Base-by-base conservation (phyloP, 306 rosid species). In the peach (Prunus persica) region DNA sequence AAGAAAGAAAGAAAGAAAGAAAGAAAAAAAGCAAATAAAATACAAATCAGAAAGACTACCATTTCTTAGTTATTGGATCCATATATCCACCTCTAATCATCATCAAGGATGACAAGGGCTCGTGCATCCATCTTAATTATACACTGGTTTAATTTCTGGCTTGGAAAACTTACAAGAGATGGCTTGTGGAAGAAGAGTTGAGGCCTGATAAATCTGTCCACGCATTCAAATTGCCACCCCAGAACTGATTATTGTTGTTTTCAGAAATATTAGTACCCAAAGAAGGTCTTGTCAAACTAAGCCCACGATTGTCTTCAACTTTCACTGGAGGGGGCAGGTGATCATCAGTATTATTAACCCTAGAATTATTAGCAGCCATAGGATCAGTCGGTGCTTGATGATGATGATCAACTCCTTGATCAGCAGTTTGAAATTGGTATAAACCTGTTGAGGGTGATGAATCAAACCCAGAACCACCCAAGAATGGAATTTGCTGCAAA, bases 121-220 rank as follows among this genome's bases (percentile, higher is more conserved):
- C 75, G 34, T 54, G 32, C 46, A 54, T 4, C 3, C 30, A 65
- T 32, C 79, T 25, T 50, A 22, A n/a, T 56, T 18, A 38, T 38
- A 38, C 43, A 38, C 43, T 38, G 43, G 43, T 38, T 38, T 38
- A 38, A 38, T 38, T 38, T 38, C 6, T 13, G 54, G 20, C 22
- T 32, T 62, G 66, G 46, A 45, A 47, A 58, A 80, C 84, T 86
- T 82, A 89, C 78, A 86, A 79, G 86, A 89, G 87, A 78, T 88
- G 89, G 76, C 52, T 72, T 28, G 91, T 27, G 38, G 97, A 82
- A 84, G 97, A 80, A 80, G 97, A 83, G 49, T 86, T 82, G 82
- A 89, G 85, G 18, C 87, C 90, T 71, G 95, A 89, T 61, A 89
- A 70, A 79, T 89, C 93, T 22, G 86, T 86, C 97, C 95, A 92